Evolutionary conservation across 495 filamentous ascomycete genomes (phyloP).

Genomic region (Daldinia vernicosa): DNA sequence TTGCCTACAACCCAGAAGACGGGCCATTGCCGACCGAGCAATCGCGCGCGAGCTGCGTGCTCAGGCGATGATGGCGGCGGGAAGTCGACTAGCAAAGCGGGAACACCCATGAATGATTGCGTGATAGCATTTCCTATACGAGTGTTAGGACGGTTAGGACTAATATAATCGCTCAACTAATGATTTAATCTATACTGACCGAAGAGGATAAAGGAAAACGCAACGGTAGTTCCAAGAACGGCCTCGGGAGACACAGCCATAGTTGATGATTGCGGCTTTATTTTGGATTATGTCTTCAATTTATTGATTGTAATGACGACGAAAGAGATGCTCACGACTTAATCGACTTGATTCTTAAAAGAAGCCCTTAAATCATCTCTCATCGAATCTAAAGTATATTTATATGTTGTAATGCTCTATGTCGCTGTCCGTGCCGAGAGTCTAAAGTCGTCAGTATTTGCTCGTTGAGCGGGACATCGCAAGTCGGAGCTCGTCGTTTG

Average conservation of each 20-base stretch:
- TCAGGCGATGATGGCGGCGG: slow-evolving; percentile 51
- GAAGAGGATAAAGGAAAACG: slow-evolving; percentile 57
- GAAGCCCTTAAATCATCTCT: neutral
- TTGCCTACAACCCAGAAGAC: slow-evolving; percentile 59
- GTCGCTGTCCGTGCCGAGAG: neutral
- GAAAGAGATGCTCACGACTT: neutral
- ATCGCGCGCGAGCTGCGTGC: slow-evolving; percentile 50
- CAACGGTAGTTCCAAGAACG: slow-evolving; percentile 50
- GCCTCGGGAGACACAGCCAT: slow-evolving; percentile 40
- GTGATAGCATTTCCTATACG: slow-evolving; percentile 59
- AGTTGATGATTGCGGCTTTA: slow-evolving; percentile 2
- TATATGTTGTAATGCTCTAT: neutral
- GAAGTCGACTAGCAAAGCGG: slow-evolving; percentile 58
- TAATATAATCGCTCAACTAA: neutral
- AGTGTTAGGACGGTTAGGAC: slow-evolving; percentile 1
- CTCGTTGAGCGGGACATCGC: slow-evolving; percentile 4
- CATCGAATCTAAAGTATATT: neutral
- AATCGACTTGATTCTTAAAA: neutral
- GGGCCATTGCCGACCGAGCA: slow-evolving; percentile 59
- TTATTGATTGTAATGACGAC: neutral
- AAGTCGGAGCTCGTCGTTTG: slow-evolving; percentile 12
- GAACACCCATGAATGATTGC: slow-evolving; percentile 61
- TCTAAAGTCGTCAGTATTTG: slow-evolving; percentile 6
- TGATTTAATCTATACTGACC: slow-evolving; percentile 39
- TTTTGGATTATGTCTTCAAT: neutral